A percentile compares a stretch with the other conserved stretches of the same genome.
phyloP scores from a whole-genome alignment of 306 rosid species.

The Crotalaria pallida region DNA sequence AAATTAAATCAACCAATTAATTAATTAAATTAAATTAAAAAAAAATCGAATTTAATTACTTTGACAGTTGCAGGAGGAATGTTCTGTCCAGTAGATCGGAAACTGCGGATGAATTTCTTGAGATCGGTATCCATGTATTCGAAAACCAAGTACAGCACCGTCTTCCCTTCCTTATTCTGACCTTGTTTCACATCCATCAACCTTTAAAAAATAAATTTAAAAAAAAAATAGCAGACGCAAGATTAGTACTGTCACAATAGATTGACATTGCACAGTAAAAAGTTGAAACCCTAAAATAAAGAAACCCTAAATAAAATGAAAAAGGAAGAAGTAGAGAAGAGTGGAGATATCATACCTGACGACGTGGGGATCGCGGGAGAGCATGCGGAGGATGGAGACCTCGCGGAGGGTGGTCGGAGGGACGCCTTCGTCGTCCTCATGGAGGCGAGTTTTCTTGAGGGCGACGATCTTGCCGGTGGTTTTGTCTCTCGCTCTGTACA shows the following conservation, averaged over 20 bases:
- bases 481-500: slow-evolving; percentile 75
- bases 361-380: slow-evolving; percentile 83
- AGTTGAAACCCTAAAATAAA: no score
- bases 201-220: not conserved
- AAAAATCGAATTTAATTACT: slow-evolving; percentile 14
- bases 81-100: slow-evolving; percentile 55
- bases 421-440: slow-evolving; percentile 94
- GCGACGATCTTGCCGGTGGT: slow-evolving; percentile 88
- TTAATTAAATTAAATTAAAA: no score
- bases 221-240: no score
- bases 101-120: slow-evolving; percentile 66
- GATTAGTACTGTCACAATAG: no score
- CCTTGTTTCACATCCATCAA: slow-evolving; percentile 93
- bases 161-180: slow-evolving; percentile 82
- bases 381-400: slow-evolving; percentile 93
- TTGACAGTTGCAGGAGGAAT: slow-evolving; percentile 48
- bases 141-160: slow-evolving; percentile 82
- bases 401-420: slow-evolving; percentile 98
- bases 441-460: slow-evolving; percentile 93
- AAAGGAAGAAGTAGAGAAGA: no score
- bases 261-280: no score
- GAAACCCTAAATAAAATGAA: no score
- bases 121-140: slow-evolving; percentile 94
- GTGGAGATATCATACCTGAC: slow-evolving; percentile 50
- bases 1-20: no score